Evolutionary conservation across 768 basidiomycete genomes (phyloP), one percentile per base, ranked within the genome.

Genomic region (Termitomyces sp.): DNA sequence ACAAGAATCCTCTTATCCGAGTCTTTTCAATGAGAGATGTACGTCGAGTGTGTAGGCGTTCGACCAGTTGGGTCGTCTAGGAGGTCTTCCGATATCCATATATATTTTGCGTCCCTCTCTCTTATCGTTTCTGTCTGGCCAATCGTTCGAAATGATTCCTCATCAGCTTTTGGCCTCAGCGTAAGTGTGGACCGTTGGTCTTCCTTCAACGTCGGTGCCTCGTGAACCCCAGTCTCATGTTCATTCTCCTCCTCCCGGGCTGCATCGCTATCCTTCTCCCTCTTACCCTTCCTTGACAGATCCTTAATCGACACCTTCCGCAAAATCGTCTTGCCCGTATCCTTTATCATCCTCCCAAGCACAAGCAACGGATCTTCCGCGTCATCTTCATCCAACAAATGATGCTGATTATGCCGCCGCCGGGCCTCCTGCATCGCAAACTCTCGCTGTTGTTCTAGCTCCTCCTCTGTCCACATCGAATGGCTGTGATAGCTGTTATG

Each of bases 331-430:
- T 70, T 76, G 65, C 83, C 74, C 17, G 80, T 76, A 34, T 67
- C 80, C 66, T 79, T 84, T 55, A 85, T 68, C 57, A 82, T 68
- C 69, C 69, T 79, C 56, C 83, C 83, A 42, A 86, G 64, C 19
- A 69, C 64, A 54, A 78, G 25, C 42, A 85, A 66, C 19, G 82
- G 77, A 66, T 83, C 82, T 57, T 82, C 81, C 37, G 67, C 53
- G 34, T 61, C 65, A 3, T 65, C 67, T 56, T 63, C 63, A 53
- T 49, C 62, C 32, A 51, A 44, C 12, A 61, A 54, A 44, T 63
- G 60, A 19, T 56, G 50, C 45, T 58, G 59, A 25, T 50, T 56
- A 49, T 53, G 58, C 59, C 63, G 55, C 44, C 49, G 57, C 59
- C 54, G 56, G 27, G 57, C 61, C 47, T 69, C 66, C 16, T 57